Evolutionary conservation across 2,329 filamentous ascomycete species (phyloP).

Genomic region (Xylariaceae sp.): DNA sequence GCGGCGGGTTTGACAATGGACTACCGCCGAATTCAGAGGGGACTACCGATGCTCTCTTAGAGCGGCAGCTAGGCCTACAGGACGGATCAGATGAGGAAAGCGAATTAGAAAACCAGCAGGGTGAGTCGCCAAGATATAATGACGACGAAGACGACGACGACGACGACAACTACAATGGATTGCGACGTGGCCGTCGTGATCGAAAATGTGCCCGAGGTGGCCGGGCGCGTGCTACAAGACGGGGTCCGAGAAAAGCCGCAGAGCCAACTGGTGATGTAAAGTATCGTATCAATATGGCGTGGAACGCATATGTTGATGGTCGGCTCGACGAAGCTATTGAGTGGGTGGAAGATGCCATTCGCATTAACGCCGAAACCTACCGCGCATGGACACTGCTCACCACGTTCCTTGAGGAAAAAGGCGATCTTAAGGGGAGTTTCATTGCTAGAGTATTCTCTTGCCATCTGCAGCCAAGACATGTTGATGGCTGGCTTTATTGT

Average conservation of each 20-base stretch:
- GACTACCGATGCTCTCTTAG: conserved; percentile 28
- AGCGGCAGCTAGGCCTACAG: conserved; percentile 25
- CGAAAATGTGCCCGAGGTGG: conserved; percentile 16
- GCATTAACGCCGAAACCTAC: conserved; percentile 64
- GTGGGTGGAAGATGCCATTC: conserved; percentile 59
- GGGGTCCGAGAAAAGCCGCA: conserved; percentile 55
- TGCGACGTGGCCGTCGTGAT: conserved; percentile 7
- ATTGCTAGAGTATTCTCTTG: conserved; percentile 59
- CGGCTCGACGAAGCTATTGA: conserved; percentile 58
- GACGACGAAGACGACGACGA: conserved; percentile 6
- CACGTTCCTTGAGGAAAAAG: conserved; percentile 58
- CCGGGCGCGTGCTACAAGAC: conserved; percentile 26
- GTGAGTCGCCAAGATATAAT: conserved; percentile 1
- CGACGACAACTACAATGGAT: conserved; percentile 7
- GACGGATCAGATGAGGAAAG: conserved; percentile 15
- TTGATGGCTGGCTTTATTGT: conserved; percentile 55
- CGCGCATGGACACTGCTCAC: conserved; percentile 61
- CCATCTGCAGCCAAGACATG: conserved; percentile 58
- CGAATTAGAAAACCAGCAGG: conserved; percentile 7
- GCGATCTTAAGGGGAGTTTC: conserved; percentile 53
- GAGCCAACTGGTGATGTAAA: conserved; percentile 71
- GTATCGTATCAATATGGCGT: conserved; percentile 61
- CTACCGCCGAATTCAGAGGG: not conserved
- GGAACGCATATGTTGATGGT: conserved; percentile 60
- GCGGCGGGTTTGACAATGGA: not conserved